Base-by-base conservation (phyloP, 768 basidiomycete genomes). In the Suillus ampliporus region DNA sequence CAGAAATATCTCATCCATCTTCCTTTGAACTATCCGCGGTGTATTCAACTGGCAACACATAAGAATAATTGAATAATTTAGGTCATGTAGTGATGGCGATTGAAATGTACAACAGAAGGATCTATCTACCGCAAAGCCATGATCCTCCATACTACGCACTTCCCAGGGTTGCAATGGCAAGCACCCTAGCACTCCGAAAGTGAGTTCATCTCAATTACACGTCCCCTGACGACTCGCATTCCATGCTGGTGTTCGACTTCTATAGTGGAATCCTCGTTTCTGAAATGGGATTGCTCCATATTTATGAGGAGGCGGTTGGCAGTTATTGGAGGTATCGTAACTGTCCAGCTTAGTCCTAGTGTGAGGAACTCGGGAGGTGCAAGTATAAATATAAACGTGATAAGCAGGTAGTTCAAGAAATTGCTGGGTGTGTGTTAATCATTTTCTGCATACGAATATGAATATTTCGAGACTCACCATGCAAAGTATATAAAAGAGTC, bases 401-500 rank as follows among this genome's bases (percentile, higher is more conserved):
- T 38, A 35, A 17, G 8, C 34, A 60, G 21, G 37, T 37, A 57
- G 19, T 53, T 54, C 3, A 38, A 14, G 21, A 60, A 60, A 21
- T 60, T 60, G 34, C 60, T 60, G 13, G 14, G 34, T 40, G 19
- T 11, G 35, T n/a, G 51, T 8, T n/a, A 3, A n/a, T 54, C 41
- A 17, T 23, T 31, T 51, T 19, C 21, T 10, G 21, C 21, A 23
- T 31, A 9, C 5, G 4, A 37, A 47, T 14, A 34, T 37, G 35
- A 23, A 28, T 19, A 40, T 14, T 44, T 13, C 13, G 11, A 11
- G 8, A 19, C 47, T 44, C 28, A 56, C 60, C 31, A 35, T 19
- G 50, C 47, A 53, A 60, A 60, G 26, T 52, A 60, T n/a, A 60
- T 15, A 15, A 60, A 60, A 28, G 60, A 60, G 40, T 60, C 60